phyloP scores from a whole-genome alignment of 2,329 filamentous ascomycete genomes.

The Capronia epimyces region DNA sequence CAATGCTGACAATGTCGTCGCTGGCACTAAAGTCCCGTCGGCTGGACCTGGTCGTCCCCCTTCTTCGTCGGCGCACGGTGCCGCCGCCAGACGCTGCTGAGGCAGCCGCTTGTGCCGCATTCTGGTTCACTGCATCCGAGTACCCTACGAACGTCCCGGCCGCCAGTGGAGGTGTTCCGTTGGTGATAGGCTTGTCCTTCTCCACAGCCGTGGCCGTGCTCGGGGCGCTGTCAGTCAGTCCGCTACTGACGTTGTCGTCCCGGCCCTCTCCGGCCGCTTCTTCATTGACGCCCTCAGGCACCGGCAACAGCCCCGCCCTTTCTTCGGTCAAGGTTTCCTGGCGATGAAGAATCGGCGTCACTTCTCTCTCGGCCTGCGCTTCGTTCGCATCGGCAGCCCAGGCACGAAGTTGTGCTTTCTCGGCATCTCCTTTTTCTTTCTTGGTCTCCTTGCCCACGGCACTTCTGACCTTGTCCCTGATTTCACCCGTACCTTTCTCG shows the following conservation, averaged over 20 bases:
- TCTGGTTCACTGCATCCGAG: slow-evolving; percentile 19
- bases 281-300: slow-evolving; percentile 29
- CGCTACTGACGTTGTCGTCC: slow-evolving; percentile 13
- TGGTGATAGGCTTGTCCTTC: slow-evolving; percentile 12
- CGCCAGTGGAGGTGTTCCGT: slow-evolving; percentile 13
- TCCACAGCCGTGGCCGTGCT: slow-evolving; percentile 19
- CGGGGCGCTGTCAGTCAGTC: slow-evolving; percentile 16
- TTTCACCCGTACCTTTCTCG: slow-evolving; percentile 32
- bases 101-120: slow-evolving; percentile 7
- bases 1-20: slow-evolving; percentile 70
- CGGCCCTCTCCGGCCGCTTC: slow-evolving; percentile 29
- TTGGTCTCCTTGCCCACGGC: slow-evolving; percentile 18
- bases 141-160: slow-evolving; percentile 17
- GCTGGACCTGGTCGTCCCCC: slow-evolving; percentile 44
- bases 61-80: slow-evolving; percentile 36
- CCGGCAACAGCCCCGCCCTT: slow-evolving; percentile 20
- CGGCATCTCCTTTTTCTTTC: slow-evolving; percentile 20
- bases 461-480: slow-evolving; percentile 33
- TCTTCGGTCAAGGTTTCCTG: slow-evolving; percentile 26
- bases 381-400: slow-evolving; percentile 34
- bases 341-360: slow-evolving; percentile 25
- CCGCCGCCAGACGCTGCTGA: not conserved
- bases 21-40: slow-evolving; percentile 46
- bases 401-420: slow-evolving; percentile 35
- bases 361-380: slow-evolving; percentile 35